Percentiles rank a stretch among this genome's conserved stretches.
These are phyloP conservation scores for Quercus dentata DNA, from an alignment of 306 rosid species.

Conservation along the genomic window DNA sequence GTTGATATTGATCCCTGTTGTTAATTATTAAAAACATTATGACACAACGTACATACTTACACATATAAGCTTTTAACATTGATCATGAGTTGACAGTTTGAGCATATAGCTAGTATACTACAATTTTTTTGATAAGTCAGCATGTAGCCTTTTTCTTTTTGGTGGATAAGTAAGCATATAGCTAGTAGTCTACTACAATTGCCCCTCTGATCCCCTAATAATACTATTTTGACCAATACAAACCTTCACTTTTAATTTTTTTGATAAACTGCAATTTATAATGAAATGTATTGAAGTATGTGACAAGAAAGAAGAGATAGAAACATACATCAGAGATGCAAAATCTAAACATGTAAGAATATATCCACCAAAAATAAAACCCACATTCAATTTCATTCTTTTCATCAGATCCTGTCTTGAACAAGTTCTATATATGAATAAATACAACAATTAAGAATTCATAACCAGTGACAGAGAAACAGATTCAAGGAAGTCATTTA, in stretches of 20 bases:
- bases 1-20: not conserved
- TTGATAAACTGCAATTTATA: too few species aligned
- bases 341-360: constrained; percentile 6
- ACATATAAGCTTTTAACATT: not conserved
- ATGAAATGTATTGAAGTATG: not conserved
- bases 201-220: too few species aligned
- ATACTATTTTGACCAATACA: too few species aligned
- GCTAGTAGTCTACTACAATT: too few species aligned
- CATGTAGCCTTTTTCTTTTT: too few species aligned
- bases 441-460: constrained; percentile 2
- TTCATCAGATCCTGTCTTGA: not conserved
- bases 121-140: too few species aligned
- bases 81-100: too few species aligned
- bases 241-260: too few species aligned
- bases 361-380: constrained; percentile 10
- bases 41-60: not conserved
- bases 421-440: not conserved
- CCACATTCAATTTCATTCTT: not conserved
- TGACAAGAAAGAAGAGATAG: not conserved
- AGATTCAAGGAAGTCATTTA: not conserved
- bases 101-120: too few species aligned
- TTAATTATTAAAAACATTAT: not conserved
- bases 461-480: constrained; percentile 1
- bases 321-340: constrained; percentile 1
- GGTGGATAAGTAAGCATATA: too few species aligned